These are phyloP conservation scores for Venturia oleaginea DNA, from an alignment of 2,329 filamentous ascomycete genomes.

Conservation along the genomic window DNA sequence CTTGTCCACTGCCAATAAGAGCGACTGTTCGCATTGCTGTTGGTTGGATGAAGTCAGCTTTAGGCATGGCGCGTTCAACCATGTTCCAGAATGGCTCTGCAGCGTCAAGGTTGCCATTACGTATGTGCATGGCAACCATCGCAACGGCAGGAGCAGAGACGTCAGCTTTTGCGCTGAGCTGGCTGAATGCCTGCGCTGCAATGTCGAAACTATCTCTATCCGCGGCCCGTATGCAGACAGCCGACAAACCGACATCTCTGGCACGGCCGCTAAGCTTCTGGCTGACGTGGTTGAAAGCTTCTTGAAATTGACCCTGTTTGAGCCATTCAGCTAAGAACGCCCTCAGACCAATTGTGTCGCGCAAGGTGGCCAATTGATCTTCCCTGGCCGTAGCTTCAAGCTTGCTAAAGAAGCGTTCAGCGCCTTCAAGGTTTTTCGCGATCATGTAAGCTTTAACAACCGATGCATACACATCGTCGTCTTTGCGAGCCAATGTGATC, in stretches of 20 bases:
- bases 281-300: constrained; percentile 67
- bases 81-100: constrained; percentile 76
- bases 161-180: constrained; percentile 40
- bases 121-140: constrained; percentile 77
- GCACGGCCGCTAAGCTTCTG: constrained; percentile 49
- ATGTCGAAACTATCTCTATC: constrained; percentile 64
- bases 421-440: constrained; percentile 71
- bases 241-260: constrained; percentile 56
- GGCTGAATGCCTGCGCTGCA: constrained; percentile 49
- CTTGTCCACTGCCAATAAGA: constrained; percentile 74
- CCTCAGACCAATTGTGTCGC: constrained; percentile 60
- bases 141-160: constrained; percentile 57
- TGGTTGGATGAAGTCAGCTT: constrained; percentile 69
- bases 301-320: constrained; percentile 57
- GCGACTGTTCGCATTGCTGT: constrained; percentile 85
- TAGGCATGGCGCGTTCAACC: constrained; percentile 52
- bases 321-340: constrained; percentile 75
- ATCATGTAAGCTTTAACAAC: constrained; percentile 82
- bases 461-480: constrained; percentile 82
- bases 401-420: constrained; percentile 75
- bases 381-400: constrained; percentile 52
- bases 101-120: constrained; percentile 66
- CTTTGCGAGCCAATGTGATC: constrained; percentile 59
- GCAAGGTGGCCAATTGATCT: constrained; percentile 50
- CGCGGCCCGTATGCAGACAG: constrained; percentile 68